Evolutionary conservation across 208 protist species (phyloP).

Genomic region (Acanthamoeba castellanii): DNA sequence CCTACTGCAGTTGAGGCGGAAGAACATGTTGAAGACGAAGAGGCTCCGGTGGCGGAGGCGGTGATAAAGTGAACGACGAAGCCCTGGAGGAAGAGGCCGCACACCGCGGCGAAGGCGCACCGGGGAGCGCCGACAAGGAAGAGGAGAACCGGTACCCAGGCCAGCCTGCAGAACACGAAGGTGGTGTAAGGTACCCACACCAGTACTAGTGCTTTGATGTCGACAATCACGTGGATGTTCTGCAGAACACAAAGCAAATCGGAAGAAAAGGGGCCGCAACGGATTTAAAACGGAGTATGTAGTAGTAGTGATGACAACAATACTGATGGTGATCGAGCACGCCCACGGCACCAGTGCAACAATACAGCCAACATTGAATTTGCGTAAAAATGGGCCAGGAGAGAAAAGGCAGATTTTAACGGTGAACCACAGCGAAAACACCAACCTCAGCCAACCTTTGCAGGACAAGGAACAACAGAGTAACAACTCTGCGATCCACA

Average conservation of each 20-base stretch:
- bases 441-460: too few relatives aligned
- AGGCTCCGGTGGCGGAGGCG: neutral
- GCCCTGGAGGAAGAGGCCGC: constrained; percentile 29
- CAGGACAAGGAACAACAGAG: neutral
- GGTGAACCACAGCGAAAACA: neutral
- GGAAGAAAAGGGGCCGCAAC: too few relatives aligned
- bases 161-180: neutral
- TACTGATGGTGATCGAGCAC: too few relatives aligned
- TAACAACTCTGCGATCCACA: neutral
- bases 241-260: too few relatives aligned
- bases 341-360: too few relatives aligned
- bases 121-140: constrained; percentile 1
- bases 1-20: neutral
- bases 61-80: neutral
- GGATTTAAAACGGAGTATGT: neutral
- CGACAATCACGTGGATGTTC: too few relatives aligned
- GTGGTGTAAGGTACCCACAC: too few relatives aligned
- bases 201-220: too few relatives aligned
- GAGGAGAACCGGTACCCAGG: constrained; percentile 15
- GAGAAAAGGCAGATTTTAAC: neutral
- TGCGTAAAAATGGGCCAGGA: neutral
- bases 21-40: neutral
- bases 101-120: constrained; percentile 12
- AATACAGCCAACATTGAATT: neutral
- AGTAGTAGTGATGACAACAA: too few relatives aligned